Conservation (phyloP, 2,329 filamentous ascomycete genomes). For the Hypoxylon sp. region DNA sequence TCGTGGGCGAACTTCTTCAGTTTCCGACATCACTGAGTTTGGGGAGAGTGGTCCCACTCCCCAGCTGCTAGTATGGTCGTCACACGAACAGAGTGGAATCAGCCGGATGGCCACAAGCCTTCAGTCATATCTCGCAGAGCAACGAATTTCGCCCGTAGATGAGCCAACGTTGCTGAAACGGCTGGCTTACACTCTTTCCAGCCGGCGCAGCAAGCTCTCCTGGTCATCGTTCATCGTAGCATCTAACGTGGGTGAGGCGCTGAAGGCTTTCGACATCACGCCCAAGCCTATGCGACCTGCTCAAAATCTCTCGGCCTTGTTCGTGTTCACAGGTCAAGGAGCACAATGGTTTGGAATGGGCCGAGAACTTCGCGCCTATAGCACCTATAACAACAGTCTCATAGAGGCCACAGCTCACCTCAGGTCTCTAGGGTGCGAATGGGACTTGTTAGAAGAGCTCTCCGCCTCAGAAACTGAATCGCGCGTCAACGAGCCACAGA, state of each 20-base stretch:
- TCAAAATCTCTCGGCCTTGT: conserved; percentile 46
- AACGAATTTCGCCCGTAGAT: conserved; percentile 41
- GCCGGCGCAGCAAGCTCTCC: conserved; percentile 47
- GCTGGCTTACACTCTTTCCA: conserved; percentile 48
- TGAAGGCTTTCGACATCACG: conserved; percentile 45
- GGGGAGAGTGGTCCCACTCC: conserved; percentile 46
- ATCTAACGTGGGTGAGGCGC: conserved; percentile 44
- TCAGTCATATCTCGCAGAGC: conserved; percentile 46
- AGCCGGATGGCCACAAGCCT: conserved; percentile 46
- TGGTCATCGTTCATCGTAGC: conserved; percentile 51
- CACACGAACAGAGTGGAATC: conserved; percentile 51
- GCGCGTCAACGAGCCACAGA: conserved; percentile 51
- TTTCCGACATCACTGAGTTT: conserved; percentile 47
- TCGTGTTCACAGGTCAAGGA: conserved; percentile 54
- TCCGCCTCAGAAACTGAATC: conserved; percentile 46
- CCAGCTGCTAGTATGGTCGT: conserved; percentile 51
- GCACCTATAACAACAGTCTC: conserved; percentile 48
- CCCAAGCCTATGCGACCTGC: conserved; percentile 47
- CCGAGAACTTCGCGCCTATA: conserved; percentile 51
- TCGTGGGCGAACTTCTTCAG: conserved; percentile 44
- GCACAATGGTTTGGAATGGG: conserved; percentile 55
- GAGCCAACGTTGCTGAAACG: conserved; percentile 45
- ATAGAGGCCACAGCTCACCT: conserved; percentile 50
- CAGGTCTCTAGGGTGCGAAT: conserved; percentile 49
- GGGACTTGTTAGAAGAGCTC: conserved; percentile 51